Evolutionary conservation across 2,329 filamentous ascomycete genomes (phyloP), one percentile per base, ranked within the genome.

Genomic region (Aspergillus persii): DNA sequence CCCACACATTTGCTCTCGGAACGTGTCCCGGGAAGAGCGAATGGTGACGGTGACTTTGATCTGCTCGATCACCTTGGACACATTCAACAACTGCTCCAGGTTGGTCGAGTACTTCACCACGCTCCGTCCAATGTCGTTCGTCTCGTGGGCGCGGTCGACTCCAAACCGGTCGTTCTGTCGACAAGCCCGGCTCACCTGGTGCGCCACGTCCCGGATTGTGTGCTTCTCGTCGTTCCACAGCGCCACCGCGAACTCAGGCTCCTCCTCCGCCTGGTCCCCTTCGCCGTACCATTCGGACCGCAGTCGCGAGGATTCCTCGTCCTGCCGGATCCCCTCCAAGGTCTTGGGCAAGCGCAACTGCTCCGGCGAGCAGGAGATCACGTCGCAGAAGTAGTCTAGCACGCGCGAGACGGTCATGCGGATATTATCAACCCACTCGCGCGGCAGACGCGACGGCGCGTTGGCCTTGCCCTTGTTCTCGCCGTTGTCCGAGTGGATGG

Each of bases 191-290:
- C 91, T 90, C 26, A 99, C 91, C 73, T 98, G 94, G 58, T 96
- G 87, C 66, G 89, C 84, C 5, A 99, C 94, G 73, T 99, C 95
- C 50, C 88, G 86, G 48, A 98, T 89, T 0, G 95, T 99, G 73
- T 99, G 95, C 76, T 99, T 99, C 78, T 99, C 95, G 65, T 99
- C 95, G 68, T 99, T 99, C 95, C 95, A 99, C 4, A 99, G 80
- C 15, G 97, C 81, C 49, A 99, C 79, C 4, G 91, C 89, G 74
- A 89, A 99, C 68, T 96, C 91, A 11, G 85, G 85, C 27, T 88
- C 83, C 2, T 85, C 81, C 57, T 88, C 85, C 6, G 77, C 72
- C 41, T 85, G 80, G 67, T 90, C 86, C 1, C 84, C 85, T 44
- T 79, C 77, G 36, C 84, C 81, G 66, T 93, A 95, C 76, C 92